A percentile compares a stretch with the other conserved stretches of the same genome.
phyloP scores from a whole-genome alignment of 2,329 filamentous ascomycete species.

The Macroventuria anomochaeta region DNA sequence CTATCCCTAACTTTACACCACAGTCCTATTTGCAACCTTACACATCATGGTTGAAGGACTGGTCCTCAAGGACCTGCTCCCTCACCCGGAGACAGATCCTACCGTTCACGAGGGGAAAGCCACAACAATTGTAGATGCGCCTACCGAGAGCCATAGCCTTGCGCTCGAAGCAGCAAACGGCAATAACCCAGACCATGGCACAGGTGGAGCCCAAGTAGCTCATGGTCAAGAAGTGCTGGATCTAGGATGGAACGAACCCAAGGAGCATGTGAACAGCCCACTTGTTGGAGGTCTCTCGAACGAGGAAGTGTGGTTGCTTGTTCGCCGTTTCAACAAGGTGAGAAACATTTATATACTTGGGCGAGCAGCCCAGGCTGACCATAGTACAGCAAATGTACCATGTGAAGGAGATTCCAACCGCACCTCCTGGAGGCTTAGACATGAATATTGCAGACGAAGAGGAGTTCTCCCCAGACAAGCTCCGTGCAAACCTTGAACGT shows the following conservation, averaged over 20 bases:
- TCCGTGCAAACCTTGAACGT: constrained; percentile 77
- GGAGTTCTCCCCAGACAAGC: constrained; percentile 83
- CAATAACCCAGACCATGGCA: constrained; percentile 49
- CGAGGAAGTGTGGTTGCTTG: constrained; percentile 74
- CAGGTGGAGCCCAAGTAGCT: constrained; percentile 52
- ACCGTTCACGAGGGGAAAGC: constrained; percentile 36
- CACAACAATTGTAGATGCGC: constrained; percentile 48
- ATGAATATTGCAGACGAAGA: constrained; percentile 83
- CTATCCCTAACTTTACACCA: background rate
- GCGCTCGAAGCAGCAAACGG: constrained; percentile 51
- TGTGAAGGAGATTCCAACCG: constrained; percentile 70
- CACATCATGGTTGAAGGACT: constrained; percentile 34
- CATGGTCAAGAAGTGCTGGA: constrained; percentile 65
- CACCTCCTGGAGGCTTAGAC: constrained; percentile 73
- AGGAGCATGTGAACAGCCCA: constrained; percentile 62
- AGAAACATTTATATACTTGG: background rate
- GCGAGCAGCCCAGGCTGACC: constrained; percentile 29
- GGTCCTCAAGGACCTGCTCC: constrained; percentile 48
- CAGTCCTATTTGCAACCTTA: background rate
- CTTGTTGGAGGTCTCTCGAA: constrained; percentile 73
- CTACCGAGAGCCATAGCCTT: constrained; percentile 57
- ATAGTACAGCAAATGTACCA: constrained; percentile 65
- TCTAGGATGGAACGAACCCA: constrained; percentile 72
- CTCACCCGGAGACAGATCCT: constrained; percentile 44
- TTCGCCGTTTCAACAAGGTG: constrained; percentile 77